These are phyloP conservation scores for Leucosporidium yakuticum DNA, from an alignment of 768 basidiomycete species.

Conservation along the genomic window DNA sequence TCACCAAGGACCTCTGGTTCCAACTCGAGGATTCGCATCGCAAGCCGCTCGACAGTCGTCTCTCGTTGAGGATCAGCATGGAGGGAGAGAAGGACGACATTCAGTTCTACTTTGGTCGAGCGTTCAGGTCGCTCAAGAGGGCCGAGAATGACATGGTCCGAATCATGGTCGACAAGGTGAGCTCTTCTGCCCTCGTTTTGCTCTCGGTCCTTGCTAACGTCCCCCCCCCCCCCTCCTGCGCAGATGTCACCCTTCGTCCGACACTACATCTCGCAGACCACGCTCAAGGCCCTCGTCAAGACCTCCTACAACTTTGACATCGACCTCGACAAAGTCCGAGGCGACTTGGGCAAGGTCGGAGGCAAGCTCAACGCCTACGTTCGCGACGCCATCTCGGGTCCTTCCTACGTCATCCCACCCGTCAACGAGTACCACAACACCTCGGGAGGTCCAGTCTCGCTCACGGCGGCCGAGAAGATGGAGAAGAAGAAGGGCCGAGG, in stretches of 20 bases:
- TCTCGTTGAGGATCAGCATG: constrained; percentile 87
- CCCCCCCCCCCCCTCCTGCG: neutral
- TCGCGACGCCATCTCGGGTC: constrained; percentile 13
- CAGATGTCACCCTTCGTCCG: constrained; percentile 91
- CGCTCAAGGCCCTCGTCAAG: constrained; percentile 34
- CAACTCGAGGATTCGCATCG: constrained; percentile 63
- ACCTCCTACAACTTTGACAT: constrained; percentile 46
- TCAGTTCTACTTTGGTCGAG: constrained; percentile 93
- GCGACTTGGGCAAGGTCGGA: constrained; percentile 67
- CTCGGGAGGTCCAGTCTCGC: constrained; percentile 47
- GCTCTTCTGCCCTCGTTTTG: constrained; percentile 20
- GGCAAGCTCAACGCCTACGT: constrained; percentile 50
- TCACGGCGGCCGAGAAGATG: constrained; percentile 11
- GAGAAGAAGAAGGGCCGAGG: constrained; percentile 42
- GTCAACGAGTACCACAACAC: constrained; percentile 53
- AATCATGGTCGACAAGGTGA: constrained; percentile 92
- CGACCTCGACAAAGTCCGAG: constrained; percentile 68
- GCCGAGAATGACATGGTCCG: constrained; percentile 93
- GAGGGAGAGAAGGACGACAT: constrained; percentile 99
- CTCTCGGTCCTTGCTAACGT: too few species aligned
- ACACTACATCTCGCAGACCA: constrained; percentile 31
- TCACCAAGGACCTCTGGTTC: constrained; percentile 87
- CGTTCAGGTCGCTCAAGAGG: constrained; percentile 80
- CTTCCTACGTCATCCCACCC: constrained; percentile 20
- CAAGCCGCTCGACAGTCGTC: constrained; percentile 55